Evolutionary conservation across 257 asterid genomes (phyloP), one percentile per base, ranked within the genome.

Genomic region (Fraxinus americana): DNA sequence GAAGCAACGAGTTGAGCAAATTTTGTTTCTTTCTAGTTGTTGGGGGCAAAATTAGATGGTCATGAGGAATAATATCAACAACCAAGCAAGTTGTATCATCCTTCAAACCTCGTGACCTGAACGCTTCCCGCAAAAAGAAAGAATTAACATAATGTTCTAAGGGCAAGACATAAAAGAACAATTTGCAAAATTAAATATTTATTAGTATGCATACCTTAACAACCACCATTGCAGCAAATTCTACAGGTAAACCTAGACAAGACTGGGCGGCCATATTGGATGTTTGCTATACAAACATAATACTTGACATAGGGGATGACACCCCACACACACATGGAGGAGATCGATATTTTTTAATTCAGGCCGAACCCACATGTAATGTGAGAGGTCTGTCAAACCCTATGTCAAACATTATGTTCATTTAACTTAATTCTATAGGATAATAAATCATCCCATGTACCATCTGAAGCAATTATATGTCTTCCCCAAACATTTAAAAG

Each of bases 31-130:
- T 93, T 77, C 29, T 86, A 79, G 96, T 93, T 8, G 86, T 85
- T 38, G 87, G 86, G 76, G 93, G 92, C 81, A 95, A 84, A 80
- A 90, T 83, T 77, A 93, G 97, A 74, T 80, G 92, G 77, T 90
- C 97, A 77, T 84, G 86, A 77, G 97, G 98, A 87, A 95, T 92
- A 87, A 95, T 92, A 90, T 95, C 99, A 87, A 95, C 99, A 91
- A 95, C 99, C 87, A 95, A 79, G 85, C 97, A 93, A 82, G 98
- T 95, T 63, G 98, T 95, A 87, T 95, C 98, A 87, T 93, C 99
- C 94, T 95, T 95, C 87, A 93, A 84, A 76, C 98, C 97, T 79
- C 96, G 91, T 68, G 96, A 90, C 87, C 99, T 89, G 66, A 93
- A 97, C 71, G 97, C 97, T 87, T 93, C 97, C 97, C 92, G 87